These are phyloP conservation scores for Sicyos baderoa DNA, from an alignment of 306 rosid genomes.

Conservation along the genomic window DNA sequence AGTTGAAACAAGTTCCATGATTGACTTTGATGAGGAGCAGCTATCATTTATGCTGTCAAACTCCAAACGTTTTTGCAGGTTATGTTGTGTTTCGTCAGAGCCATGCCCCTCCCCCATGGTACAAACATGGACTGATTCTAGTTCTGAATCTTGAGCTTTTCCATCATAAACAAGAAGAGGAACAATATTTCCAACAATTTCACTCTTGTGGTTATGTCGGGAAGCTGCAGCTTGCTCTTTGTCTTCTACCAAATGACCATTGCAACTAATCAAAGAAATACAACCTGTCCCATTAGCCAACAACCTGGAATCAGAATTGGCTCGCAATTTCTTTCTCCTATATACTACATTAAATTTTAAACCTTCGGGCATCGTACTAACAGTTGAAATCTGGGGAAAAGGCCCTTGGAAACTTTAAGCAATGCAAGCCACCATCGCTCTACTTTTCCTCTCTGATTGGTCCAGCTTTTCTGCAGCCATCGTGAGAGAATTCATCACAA, in stretches of 20 bases:
- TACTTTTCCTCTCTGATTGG: slow-evolving; percentile 32
- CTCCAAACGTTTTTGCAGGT: slow-evolving; percentile 38
- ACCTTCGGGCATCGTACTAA: slow-evolving; percentile 43
- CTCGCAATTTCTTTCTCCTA: slow-evolving; percentile 52
- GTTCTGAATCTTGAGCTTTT: slow-evolving; percentile 20
- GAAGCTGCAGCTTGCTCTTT: slow-evolving; percentile 36
- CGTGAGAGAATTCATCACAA: slow-evolving; percentile 33
- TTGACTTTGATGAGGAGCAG: slow-evolving; percentile 87
- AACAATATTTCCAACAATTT: slow-evolving; percentile 27
- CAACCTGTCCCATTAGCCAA: slow-evolving; percentile 28
- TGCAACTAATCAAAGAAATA: slow-evolving; percentile 43
- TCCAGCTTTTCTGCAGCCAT: slow-evolving; percentile 46
- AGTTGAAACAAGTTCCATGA: slow-evolving; percentile 46
- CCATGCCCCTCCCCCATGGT: slow-evolving; percentile 21
- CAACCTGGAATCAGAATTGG: slow-evolving; percentile 25
- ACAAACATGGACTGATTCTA: slow-evolving; percentile 21
- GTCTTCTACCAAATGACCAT: slow-evolving; percentile 32
- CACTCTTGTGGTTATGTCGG: slow-evolving; percentile 34
- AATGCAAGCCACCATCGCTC: slow-evolving; percentile 33
- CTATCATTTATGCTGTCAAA: slow-evolving; percentile 63
- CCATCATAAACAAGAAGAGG: slow-evolving; percentile 22
- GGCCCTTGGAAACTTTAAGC: slow-evolving; percentile 32
- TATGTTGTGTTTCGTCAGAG: slow-evolving; percentile 28
- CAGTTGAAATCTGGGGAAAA: slow-evolving; percentile 41
- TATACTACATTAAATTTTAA: slow-evolving; percentile 44